These are phyloP conservation scores for Cryptosporidium parvum DNA, from an alignment of 169 alveolate genomes.

Conservation along the genomic window DNA sequence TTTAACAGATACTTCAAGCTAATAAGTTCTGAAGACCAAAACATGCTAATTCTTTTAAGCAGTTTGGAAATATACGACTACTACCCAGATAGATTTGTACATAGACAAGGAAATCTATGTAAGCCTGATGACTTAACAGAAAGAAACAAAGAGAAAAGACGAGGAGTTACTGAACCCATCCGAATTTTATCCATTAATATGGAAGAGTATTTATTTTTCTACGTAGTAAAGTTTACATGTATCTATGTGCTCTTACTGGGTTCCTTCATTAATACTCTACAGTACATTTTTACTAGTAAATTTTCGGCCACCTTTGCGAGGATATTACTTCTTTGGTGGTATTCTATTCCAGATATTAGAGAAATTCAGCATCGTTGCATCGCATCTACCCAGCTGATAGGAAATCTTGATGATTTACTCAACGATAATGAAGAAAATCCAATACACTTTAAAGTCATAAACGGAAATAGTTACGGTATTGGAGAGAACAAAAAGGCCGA, in stretches of 20 bases:
- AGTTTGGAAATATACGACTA: slow-evolving; percentile 35
- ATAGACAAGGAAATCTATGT: slow-evolving; percentile 4
- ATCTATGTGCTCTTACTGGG: slow-evolving; percentile 15
- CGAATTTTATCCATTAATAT: slow-evolving; percentile 40
- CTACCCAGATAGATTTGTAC: slow-evolving; percentile 54
- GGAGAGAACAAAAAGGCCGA: background rate
- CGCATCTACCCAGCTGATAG: slow-evolving; percentile 78
- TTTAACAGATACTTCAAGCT: slow-evolving; percentile 17
- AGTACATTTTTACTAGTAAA: background rate
- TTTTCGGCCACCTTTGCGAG: background rate
- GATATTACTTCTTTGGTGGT: slow-evolving; percentile 78
- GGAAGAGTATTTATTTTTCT: slow-evolving; percentile 67
- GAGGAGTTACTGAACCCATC: background rate
- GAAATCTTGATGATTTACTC: slow-evolving; percentile 42
- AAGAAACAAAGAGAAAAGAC: slow-evolving; percentile 2
- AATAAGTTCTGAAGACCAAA: slow-evolving; percentile 38
- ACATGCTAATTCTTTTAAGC: slow-evolving; percentile 4
- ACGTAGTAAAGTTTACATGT: slow-evolving; percentile 13
- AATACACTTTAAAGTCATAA: slow-evolving; percentile 23
- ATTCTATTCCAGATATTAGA: slow-evolving; percentile 79
- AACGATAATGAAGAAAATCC: slow-evolving; percentile 15
- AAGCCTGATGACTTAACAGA: background rate
- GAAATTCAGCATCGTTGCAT: slow-evolving; percentile 82
- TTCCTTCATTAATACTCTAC: slow-evolving; percentile 8
- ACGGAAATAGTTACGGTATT: slow-evolving; percentile 18